These are phyloP conservation scores for Heteromeles arbutifolia DNA, from an alignment of 306 rosid species.

Conservation along the genomic window DNA sequence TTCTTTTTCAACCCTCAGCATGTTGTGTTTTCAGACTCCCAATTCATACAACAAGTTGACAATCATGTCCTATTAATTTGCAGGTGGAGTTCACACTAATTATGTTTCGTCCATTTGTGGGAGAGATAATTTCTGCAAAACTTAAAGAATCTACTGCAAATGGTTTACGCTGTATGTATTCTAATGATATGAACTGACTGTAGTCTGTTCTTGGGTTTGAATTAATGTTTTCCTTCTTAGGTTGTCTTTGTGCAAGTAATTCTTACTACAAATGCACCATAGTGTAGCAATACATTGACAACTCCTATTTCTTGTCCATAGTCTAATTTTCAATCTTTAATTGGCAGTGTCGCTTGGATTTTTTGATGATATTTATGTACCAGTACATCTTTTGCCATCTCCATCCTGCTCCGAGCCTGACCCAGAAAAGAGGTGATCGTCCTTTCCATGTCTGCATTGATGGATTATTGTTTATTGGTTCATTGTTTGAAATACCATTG, in stretches of 20 bases:
- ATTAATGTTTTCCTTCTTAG: no score
- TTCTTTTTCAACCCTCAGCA: neutral
- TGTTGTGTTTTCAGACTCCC: neutral
- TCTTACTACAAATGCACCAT: neutral
- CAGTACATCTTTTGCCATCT: constrained; percentile 46
- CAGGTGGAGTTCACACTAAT: neutral
- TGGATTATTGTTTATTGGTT: neutral
- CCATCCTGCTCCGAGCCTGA: constrained; percentile 42
- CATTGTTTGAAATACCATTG: neutral
- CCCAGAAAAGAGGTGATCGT: constrained; percentile 39
- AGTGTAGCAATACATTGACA: neutral
- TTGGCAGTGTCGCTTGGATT: constrained; percentile 80
- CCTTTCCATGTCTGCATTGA: neutral
- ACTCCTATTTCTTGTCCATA: neutral
- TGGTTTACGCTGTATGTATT: constrained; percentile 50
- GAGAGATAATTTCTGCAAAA: constrained; percentile 64
- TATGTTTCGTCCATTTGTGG: constrained; percentile 68
- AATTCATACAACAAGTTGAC: neutral
- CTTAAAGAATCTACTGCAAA: constrained; percentile 47
- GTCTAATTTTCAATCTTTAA: constrained; percentile 23
- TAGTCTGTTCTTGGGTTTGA: no score
- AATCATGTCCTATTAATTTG: neutral
- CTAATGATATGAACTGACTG: neutral
- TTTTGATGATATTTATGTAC: constrained; percentile 76
- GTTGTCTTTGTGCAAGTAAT: neutral